These are phyloP conservation scores for Saccharomycopsis lassenensis DNA, from an alignment of 805 yeast species.

Conservation along the genomic window DNA sequence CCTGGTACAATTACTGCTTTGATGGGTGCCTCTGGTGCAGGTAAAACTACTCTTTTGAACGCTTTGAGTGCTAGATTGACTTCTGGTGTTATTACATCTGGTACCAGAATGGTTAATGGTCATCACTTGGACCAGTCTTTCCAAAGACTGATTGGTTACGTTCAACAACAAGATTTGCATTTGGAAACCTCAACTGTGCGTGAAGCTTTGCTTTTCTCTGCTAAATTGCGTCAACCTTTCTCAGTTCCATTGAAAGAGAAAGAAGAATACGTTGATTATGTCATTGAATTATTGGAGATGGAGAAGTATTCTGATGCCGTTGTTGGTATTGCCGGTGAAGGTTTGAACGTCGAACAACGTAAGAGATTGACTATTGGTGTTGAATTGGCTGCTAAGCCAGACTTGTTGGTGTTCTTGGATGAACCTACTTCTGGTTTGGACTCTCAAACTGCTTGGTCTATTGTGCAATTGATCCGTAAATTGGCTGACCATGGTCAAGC, in stretches of 20 bases:
- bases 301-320: slow-evolving; percentile 62
- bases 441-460: slow-evolving; percentile 58
- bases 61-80: slow-evolving; percentile 62
- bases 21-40: slow-evolving; percentile 86
- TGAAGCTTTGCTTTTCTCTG: slow-evolving; percentile 64
- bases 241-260: slow-evolving; percentile 47
- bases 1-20: slow-evolving; percentile 76
- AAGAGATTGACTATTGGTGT: slow-evolving; percentile 63
- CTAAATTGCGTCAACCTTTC: slow-evolving; percentile 60
- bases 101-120: slow-evolving; percentile 66
- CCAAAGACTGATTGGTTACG: slow-evolving; percentile 71
- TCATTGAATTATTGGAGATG: slow-evolving; percentile 61
- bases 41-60: slow-evolving; percentile 69
- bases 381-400: slow-evolving; percentile 60
- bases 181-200: slow-evolving; percentile 59
- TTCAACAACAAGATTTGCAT: slow-evolving; percentile 74
- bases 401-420: slow-evolving; percentile 50
- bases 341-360: slow-evolving; percentile 58
- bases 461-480: slow-evolving; percentile 54
- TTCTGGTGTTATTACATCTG: slow-evolving; percentile 53
- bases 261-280: slow-evolving; percentile 55
- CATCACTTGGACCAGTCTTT: slow-evolving; percentile 50
- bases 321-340: slow-evolving; percentile 68
- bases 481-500: slow-evolving; percentile 66
- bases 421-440: slow-evolving; percentile 71